Percentiles rank a stretch among this genome's conserved stretches.
phyloP scores from a whole-genome alignment of 2,329 filamentous ascomycete genomes.

The Aspergillus piperis region DNA sequence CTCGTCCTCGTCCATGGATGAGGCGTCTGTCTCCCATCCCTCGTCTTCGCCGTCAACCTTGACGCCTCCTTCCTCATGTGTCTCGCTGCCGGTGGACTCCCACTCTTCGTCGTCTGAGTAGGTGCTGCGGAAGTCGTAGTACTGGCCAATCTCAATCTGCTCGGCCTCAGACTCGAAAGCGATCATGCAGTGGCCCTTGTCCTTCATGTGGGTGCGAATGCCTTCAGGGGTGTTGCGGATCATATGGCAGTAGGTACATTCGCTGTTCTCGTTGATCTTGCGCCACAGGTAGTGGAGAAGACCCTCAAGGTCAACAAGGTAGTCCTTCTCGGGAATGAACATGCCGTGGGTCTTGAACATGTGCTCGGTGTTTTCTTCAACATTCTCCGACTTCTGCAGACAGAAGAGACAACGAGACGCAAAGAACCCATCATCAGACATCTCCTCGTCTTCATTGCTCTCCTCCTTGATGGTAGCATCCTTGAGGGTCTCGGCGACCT shows the following conservation, averaged over 20 bases:
- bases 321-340: constrained; percentile 89
- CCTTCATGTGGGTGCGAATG: constrained; percentile 94
- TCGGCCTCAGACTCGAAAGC: constrained; percentile 86
- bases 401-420: constrained; percentile 79
- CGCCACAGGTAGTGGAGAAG: constrained; percentile 75
- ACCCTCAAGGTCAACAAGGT: constrained; percentile 78
- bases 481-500: constrained; percentile 76
- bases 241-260: constrained; percentile 88
- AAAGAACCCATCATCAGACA: constrained; percentile 49
- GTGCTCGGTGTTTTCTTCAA: constrained; percentile 76
- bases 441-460: constrained; percentile 44
- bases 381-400: constrained; percentile 76
- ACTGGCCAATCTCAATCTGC: constrained; percentile 91
- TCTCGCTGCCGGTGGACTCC: constrained; percentile 49
- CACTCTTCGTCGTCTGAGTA: constrained; percentile 79
- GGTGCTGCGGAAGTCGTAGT: constrained; percentile 94
- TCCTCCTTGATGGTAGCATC: constrained; percentile 59
- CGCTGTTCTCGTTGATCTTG: constrained; percentile 76
- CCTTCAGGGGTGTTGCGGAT: constrained; percentile 74
- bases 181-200: constrained; percentile 96
- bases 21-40: constrained; percentile 95
- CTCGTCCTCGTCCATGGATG: constrained; percentile 82
- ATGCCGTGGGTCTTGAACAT: constrained; percentile 94
- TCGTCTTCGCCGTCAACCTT: constrained; percentile 64
- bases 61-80: constrained; percentile 58